Conservation (phyloP, 73 alveolate species). For the Stentor coeruleus region DNA sequence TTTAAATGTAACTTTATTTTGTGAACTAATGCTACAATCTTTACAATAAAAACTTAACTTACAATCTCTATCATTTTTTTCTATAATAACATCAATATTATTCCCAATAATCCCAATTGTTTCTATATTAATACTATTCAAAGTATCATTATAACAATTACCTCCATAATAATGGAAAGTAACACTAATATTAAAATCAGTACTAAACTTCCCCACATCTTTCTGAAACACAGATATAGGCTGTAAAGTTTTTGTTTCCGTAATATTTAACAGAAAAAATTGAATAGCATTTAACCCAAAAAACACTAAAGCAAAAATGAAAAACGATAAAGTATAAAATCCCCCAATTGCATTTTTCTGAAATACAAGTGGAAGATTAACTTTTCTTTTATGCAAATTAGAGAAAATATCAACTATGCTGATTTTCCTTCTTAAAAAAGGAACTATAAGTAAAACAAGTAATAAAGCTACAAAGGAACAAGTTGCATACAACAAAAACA, state of each 20-base stretch:
- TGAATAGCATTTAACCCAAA: background rate
- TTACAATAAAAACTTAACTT: background rate
- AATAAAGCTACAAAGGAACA: background rate
- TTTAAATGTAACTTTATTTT: background rate
- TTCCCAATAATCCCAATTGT: too few species aligned
- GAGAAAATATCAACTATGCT: background rate
- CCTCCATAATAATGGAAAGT: background rate
- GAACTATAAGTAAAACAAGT: background rate
- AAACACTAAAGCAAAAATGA: background rate
- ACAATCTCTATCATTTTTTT: background rate
- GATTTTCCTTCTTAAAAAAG: background rate
- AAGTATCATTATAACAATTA: background rate
- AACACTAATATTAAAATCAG: background rate
- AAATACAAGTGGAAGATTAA: background rate
- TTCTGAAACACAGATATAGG: background rate
- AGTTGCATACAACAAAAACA: background rate
- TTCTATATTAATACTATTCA: too few species aligned
- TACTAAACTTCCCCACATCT: background rate
- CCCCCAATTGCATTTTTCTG: conserved; percentile 7
- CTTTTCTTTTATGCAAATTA: background rate
- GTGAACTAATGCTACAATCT: background rate
- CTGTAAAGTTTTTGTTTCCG: background rate
- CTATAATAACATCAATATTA: background rate
- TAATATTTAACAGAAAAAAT: too few species aligned
- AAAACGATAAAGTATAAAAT: background rate